Percentiles rank a stretch among this genome's conserved stretches.
These are phyloP conservation scores for Fraxinus quadrangulata DNA, from an alignment of 257 asterid species.

Conservation along the genomic window DNA sequence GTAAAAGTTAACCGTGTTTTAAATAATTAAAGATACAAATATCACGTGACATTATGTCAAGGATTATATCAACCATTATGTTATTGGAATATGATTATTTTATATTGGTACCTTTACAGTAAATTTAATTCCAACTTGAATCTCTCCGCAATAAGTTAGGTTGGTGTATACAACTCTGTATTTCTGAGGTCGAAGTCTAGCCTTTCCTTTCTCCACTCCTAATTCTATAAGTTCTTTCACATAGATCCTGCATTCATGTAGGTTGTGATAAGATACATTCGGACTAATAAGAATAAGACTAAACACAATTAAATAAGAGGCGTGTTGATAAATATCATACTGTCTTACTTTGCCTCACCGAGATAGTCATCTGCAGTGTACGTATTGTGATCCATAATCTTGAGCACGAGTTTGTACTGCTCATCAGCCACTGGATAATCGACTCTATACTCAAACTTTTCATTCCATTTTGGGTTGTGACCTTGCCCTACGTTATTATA, in stretches of 20 bases:
- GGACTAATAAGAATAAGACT: not conserved
- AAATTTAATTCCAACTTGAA: conserved; percentile 61
- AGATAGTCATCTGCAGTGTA: conserved; percentile 54
- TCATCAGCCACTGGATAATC: conserved; percentile 42
- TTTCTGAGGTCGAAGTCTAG: conserved; percentile 52
- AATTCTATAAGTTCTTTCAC: conserved; percentile 57
- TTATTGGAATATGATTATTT: not conserved
- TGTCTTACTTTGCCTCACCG: conserved; percentile 58
- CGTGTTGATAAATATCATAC: not conserved
- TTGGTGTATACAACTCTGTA: conserved; percentile 50
- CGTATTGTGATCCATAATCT: conserved; percentile 56
- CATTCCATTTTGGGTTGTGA: conserved; percentile 57
- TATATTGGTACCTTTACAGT: conserved; percentile 39
- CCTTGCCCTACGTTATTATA: conserved; percentile 45
- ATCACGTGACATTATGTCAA: too few species aligned
- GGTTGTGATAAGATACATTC: not conserved
- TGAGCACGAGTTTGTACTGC: conserved; percentile 49
- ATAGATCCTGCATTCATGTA: conserved; percentile 49
- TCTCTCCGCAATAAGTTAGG: conserved; percentile 56
- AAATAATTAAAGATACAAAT: too few species aligned
- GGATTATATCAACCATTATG: too few species aligned
- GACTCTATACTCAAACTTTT: conserved; percentile 53
- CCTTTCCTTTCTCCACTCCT: conserved; percentile 62
- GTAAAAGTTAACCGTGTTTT: too few species aligned
- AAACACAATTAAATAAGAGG: not conserved